Percentiles rank a stretch among this genome's conserved stretches.
Conservation (phyloP, 1,139 yeast genomes). For the Candida neerlandica region DNA sequence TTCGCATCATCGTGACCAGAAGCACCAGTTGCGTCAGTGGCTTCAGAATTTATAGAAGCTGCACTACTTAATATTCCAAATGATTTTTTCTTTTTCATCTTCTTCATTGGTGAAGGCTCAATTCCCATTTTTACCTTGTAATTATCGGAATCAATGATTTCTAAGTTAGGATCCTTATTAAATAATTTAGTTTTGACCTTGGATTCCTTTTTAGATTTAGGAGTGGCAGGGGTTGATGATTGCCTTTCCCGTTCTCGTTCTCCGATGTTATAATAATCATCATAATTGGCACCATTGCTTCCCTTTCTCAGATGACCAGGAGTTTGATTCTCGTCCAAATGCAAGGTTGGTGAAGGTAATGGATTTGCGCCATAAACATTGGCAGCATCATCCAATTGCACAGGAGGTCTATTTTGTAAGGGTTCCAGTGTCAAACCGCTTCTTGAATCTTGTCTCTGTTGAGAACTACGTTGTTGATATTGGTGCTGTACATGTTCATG, state of each 20-base stretch:
- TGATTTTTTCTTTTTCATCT: constrained; percentile 25
- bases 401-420: constrained; percentile 2
- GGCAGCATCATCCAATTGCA: constrained; percentile 4
- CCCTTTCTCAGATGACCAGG: constrained; percentile 7
- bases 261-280: constrained; percentile 5
- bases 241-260: constrained; percentile 3
- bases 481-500: neutral
- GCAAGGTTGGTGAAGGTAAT: constrained; percentile 8
- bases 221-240: neutral
- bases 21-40: neutral
- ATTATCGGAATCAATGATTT: constrained; percentile 18
- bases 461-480: neutral
- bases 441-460: neutral
- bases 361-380: constrained; percentile 4
- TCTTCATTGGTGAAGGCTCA: constrained; percentile 19
- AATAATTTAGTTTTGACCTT: constrained; percentile 18
- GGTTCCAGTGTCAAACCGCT: constrained; percentile 1
- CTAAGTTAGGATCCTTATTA: constrained; percentile 16
- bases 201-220: constrained; percentile 12
- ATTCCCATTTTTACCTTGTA: constrained; percentile 17
- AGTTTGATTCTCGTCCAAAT: constrained; percentile 3
- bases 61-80: constrained; percentile 22
- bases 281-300: constrained; percentile 3
- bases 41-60: neutral
- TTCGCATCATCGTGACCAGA: constrained; percentile 21